Evolutionary conservation across 306 rosid species (phyloP), one percentile per base, ranked within the genome.

Genomic region (Casuarina equisetifolia): DNA sequence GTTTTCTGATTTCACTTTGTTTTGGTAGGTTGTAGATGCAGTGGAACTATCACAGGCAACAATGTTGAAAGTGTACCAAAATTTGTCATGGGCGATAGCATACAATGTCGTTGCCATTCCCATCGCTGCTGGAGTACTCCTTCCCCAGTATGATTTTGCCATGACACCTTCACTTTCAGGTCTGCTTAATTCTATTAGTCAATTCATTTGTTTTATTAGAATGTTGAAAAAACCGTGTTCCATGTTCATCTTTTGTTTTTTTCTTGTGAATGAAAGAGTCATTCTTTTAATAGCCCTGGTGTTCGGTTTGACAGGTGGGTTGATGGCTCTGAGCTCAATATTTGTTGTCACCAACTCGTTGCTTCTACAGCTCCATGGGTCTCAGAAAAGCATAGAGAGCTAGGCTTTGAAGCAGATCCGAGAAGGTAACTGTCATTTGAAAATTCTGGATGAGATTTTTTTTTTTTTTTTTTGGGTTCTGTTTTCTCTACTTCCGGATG

Each of bases 91-190:
- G 98, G 98, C 98, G 1, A 83, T 92, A 45, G 97, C 97, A 19
- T 95, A 95, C 81, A 95, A 95, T 78, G 81, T 69, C 46, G 77
- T 92, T 69, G 90, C 98, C 78, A 81, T 94, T 68, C 98, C 97
- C 77, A 85, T 94, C 20, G 97, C 97, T 15, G 97, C 97, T 6
- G 98, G 98, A 51, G 89, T 76, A 50, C 86, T 94, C 81, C 98
- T 94, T 84, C 98, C 98, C 71, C 89, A 79, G 2, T 92, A 78
- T 68, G 98, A 92, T 80, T 92, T 95, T 82, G 98, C 97, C 67
- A 95, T 95, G 98, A 92, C 97, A 51, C 98, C 98, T 51, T 92
- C 98, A 71, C 96, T 95, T 80, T 95, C 98, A 39, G 98, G 98
- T 91, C 71, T 81, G 86, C 66, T 77, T 62, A 75, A 38, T 35